Evolutionary conservation across 441 rosid species (phyloP).

Genomic region (Aleurites moluccanus): DNA sequence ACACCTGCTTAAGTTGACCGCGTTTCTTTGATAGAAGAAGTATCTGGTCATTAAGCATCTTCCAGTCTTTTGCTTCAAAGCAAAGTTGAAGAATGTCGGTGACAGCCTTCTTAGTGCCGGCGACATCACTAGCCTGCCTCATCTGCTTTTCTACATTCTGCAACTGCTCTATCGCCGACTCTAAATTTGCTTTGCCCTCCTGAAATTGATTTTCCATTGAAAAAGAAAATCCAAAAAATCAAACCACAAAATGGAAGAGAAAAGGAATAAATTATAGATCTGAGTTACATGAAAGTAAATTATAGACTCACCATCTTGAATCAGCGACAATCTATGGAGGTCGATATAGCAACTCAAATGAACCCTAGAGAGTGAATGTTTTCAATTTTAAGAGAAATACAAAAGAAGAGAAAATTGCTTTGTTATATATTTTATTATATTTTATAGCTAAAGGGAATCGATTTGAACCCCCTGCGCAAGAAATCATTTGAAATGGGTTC

Average conservation of each 20-base stretch:
- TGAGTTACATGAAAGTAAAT: neutral
- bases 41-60: constrained; percentile 83
- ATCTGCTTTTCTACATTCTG: constrained; percentile 89
- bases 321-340: neutral
- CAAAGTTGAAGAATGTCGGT: constrained; percentile 77
- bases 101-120: constrained; percentile 79
- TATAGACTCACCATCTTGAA: constrained; percentile 22
- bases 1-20: constrained; percentile 94
- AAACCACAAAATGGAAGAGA: neutral
- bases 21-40: constrained; percentile 79
- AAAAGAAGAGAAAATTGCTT: neutral
- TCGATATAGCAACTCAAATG: neutral
- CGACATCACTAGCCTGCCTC: constrained; percentile 80
- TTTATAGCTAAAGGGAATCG: neutral
- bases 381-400: neutral
- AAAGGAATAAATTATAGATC: constrained; percentile 25
- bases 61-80: constrained; percentile 89
- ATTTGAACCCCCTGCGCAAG: constrained; percentile 17
- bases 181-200: constrained; percentile 64
- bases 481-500: constrained; percentile 1
- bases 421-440: too few relatives aligned
- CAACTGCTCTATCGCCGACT: constrained; percentile 72
- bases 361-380: constrained; percentile 7
- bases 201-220: constrained; percentile 25
- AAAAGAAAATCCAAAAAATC: constrained; percentile 14